Conservation (phyloP, 306 rosid genomes). For the Corylus heterophylla region DNA sequence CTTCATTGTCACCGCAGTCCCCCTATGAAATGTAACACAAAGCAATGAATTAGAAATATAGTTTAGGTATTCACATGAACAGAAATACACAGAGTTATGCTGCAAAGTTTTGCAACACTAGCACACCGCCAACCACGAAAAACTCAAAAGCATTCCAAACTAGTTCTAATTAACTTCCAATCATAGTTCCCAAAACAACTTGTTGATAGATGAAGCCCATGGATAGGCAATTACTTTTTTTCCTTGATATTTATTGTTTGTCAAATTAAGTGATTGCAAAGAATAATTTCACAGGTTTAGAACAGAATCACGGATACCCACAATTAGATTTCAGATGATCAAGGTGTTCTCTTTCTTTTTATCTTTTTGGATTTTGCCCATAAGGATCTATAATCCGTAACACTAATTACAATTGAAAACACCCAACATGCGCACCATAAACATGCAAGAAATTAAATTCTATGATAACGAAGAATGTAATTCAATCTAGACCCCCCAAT, state of each 20-base stretch:
- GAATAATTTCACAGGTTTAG: neutral
- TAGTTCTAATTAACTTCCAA: neutral
- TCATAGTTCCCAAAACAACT: neutral
- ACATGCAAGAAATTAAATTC: neutral
- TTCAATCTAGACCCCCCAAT: neutral
- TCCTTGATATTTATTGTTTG: neutral
- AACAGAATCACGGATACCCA: neutral
- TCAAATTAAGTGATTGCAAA: neutral
- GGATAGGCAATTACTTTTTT: neutral
- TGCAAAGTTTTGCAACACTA: neutral
- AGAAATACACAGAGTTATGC: neutral
- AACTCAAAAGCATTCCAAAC: neutral
- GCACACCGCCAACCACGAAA: neutral
- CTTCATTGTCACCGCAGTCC: slow-evolving; percentile 62
- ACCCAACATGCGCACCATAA: neutral
- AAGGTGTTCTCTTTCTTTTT: neutral
- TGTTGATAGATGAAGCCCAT: neutral
- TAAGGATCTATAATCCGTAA: neutral
- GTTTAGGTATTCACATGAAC: neutral
- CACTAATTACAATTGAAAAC: neutral
- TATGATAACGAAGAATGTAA: neutral
- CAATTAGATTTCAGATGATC: neutral
- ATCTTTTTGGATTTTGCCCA: neutral
- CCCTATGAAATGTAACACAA: slow-evolving; percentile 45
- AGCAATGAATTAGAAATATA: neutral